Evolutionary conservation across 1,139 yeast species (phyloP).

Genomic region (Yamadazyma jaroonii): DNA sequence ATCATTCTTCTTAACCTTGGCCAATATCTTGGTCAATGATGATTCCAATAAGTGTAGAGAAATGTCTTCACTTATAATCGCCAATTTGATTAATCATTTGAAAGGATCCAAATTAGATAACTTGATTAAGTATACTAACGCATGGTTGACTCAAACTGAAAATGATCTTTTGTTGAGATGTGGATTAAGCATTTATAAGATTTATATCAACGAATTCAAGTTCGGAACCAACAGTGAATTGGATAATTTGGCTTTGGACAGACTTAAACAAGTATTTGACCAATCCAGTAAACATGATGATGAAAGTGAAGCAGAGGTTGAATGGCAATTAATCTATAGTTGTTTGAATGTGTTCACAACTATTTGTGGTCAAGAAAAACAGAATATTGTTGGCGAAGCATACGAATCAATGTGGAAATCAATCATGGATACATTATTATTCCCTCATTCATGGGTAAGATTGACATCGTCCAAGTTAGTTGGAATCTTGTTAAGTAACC

Average conservation of each 20-base stretch:
- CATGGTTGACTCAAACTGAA: slow-evolving; percentile 66
- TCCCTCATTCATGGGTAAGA: slow-evolving; percentile 93
- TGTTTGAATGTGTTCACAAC: slow-evolving; percentile 55
- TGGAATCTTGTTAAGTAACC: slow-evolving; percentile 46
- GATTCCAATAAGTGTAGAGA: slow-evolving; percentile 81
- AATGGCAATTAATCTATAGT: slow-evolving; percentile 80
- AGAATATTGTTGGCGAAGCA: slow-evolving; percentile 25
- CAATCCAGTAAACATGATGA: slow-evolving; percentile 27
- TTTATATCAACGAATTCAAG: slow-evolving; percentile 55
- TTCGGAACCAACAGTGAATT: slow-evolving; percentile 33
- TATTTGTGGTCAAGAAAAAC: slow-evolving; percentile 29
- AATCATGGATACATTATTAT: slow-evolving; percentile 58
- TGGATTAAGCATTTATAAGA: slow-evolving; percentile 71
- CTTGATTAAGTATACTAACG: slow-evolving; percentile 56
- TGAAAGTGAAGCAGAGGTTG: slow-evolving; percentile 29
- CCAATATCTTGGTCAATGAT: slow-evolving; percentile 77
- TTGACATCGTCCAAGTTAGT: slow-evolving; percentile 63
- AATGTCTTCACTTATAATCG: slow-evolving; percentile 68
- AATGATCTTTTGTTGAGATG: slow-evolving; percentile 64
- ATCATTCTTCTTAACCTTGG: slow-evolving; percentile 79
- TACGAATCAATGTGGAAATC: slow-evolving; percentile 49
- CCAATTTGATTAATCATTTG: slow-evolving; percentile 53
- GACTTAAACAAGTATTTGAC: slow-evolving; percentile 36
- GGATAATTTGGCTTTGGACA: slow-evolving; percentile 37
- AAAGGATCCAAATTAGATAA: slow-evolving; percentile 32